Conservation (phyloP, 192 early-diverging fungal genomes). For the Mortierella antarctica region DNA sequence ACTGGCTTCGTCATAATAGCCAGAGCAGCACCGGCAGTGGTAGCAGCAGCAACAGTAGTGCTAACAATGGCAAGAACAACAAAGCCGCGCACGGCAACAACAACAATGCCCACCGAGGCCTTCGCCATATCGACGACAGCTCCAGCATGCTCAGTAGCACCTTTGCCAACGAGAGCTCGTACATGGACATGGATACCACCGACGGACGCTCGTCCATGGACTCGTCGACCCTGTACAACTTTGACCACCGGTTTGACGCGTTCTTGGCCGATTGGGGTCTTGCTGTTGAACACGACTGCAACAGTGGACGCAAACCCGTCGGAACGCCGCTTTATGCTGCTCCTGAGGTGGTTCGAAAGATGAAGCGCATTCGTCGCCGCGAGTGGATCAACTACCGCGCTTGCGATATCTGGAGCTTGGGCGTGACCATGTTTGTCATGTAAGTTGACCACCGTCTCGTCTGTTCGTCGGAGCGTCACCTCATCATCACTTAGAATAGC, state of each 20-base stretch:
- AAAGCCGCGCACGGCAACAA: neutral
- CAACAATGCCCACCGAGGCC: neutral
- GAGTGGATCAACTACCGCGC: slow-evolving; percentile 55
- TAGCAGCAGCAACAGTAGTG: neutral
- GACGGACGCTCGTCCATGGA: slow-evolving; percentile 42
- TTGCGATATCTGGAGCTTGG: slow-evolving; percentile 54
- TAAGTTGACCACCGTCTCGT: slow-evolving; percentile 23
- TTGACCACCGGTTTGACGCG: slow-evolving; percentile 42
- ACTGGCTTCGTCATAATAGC: slow-evolving; percentile 21
- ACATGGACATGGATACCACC: slow-evolving; percentile 13
- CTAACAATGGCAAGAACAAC: slow-evolving; percentile 3
- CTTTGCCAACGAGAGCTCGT: slow-evolving; percentile 17
- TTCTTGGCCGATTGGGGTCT: slow-evolving; percentile 50
- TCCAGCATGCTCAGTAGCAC: slow-evolving; percentile 33
- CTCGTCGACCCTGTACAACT: slow-evolving; percentile 42
- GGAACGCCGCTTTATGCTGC: slow-evolving; percentile 48
- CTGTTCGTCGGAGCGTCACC: neutral
- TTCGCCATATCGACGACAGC: slow-evolving; percentile 9
- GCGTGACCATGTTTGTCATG: slow-evolving; percentile 55
- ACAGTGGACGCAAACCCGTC: slow-evolving; percentile 39
- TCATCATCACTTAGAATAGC: neutral
- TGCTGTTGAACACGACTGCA: slow-evolving; percentile 47
- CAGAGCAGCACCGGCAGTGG: neutral
- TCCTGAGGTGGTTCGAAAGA: slow-evolving; percentile 47
- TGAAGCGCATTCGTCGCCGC: slow-evolving; percentile 44